phyloP scores from a whole-genome alignment of 2,329 filamentous ascomycete species.

The Diaporthe citri region DNA sequence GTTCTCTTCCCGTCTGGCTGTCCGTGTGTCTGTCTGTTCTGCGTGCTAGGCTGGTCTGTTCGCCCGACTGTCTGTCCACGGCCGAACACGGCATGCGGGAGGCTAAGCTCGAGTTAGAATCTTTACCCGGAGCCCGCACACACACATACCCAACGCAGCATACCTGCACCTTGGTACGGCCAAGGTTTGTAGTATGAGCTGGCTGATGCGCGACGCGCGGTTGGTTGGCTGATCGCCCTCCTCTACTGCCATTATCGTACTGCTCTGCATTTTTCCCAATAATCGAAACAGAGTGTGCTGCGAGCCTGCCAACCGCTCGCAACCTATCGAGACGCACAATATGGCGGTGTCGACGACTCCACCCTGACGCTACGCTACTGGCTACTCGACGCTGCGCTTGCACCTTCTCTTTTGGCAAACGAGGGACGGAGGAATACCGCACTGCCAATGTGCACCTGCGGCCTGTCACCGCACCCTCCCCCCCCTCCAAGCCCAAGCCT shows the following conservation, averaged over 20 bases:
- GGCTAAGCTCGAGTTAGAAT: slow-evolving; percentile 19
- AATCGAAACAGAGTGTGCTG: not conserved
- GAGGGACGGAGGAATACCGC: slow-evolving; percentile 7
- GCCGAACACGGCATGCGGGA: not conserved
- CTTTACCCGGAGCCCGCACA: slow-evolving; percentile 17
- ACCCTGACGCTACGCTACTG: not conserved
- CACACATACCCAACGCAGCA: not conserved
- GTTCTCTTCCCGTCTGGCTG: not conserved
- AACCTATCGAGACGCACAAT: slow-evolving; percentile 6
- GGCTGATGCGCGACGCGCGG: slow-evolving; percentile 9
- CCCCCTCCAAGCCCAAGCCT: not conserved
- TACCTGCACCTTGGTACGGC: slow-evolving; percentile 7
- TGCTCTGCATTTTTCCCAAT: not conserved
- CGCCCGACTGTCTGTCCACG: not conserved
- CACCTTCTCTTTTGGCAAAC: slow-evolving; percentile 14
- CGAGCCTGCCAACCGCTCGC: not conserved
- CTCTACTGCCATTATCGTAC: not conserved
- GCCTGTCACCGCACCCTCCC: not conserved
- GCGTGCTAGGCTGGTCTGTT: not conserved
- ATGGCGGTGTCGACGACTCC: slow-evolving; percentile 11
- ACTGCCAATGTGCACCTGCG: not conserved
- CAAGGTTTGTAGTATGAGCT: not conserved
- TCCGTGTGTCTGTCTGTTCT: not conserved
- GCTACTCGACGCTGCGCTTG: not conserved
- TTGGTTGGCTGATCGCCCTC: not conserved